Conservation (phyloP, 768 basidiomycete species). For the Coprinopsis strossmayeri region DNA sequence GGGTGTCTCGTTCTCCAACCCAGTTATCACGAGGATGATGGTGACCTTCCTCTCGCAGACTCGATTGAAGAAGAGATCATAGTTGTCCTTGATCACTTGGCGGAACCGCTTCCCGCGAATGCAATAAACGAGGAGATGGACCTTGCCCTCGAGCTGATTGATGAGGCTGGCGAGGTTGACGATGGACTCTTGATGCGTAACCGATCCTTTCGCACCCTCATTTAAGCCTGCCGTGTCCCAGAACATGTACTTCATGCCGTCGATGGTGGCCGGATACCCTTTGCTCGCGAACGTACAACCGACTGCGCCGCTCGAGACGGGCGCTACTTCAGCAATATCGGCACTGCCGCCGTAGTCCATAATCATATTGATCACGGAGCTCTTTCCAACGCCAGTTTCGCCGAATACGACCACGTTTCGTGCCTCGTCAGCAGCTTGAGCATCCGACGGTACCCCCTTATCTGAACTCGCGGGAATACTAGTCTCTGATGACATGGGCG, state of each 20-base stretch:
- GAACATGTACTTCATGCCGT: conserved; percentile 18
- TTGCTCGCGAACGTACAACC: conserved; percentile 28
- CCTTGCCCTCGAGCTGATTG: neutral
- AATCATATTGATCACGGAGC: conserved; percentile 29
- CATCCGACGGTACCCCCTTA: no score
- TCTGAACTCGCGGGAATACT: no score
- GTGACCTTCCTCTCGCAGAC: conserved; percentile 29
- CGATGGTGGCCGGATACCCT: conserved; percentile 20
- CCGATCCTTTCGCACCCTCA: conserved; percentile 22
- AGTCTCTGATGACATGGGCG: no score
- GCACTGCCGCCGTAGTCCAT: conserved; percentile 4
- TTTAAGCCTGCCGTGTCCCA: conserved; percentile 35
- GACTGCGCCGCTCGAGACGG: conserved; percentile 23
- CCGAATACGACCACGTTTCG: conserved; percentile 31
- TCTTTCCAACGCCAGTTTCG: conserved; percentile 28
- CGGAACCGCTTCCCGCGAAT: conserved; percentile 8
- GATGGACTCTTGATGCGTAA: conserved; percentile 14
- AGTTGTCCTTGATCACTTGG: conserved; percentile 20
- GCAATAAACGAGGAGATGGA: conserved; percentile 9
- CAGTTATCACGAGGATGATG: conserved; percentile 28
- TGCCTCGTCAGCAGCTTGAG: neutral
- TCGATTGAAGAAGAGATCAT: conserved; percentile 27
- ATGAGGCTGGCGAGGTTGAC: conserved; percentile 10
- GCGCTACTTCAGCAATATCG: conserved; percentile 17
- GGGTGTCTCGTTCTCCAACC: conserved; percentile 29